Conservation (phyloP, 2,329 filamentous ascomycete genomes). For the Pseudofabraea citricarpa region DNA sequence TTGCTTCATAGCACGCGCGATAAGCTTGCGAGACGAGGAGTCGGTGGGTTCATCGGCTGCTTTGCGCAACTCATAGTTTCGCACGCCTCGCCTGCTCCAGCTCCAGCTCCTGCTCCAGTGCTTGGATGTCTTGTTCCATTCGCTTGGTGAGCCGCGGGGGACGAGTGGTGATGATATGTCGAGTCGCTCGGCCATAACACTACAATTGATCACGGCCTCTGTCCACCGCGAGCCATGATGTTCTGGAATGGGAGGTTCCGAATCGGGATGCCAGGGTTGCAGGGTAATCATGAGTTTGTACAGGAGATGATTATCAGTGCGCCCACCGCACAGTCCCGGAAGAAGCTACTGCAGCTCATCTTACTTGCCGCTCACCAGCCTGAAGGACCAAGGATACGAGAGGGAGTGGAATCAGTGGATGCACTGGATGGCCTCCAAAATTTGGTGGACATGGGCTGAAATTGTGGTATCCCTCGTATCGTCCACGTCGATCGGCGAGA, state of each 20-base stretch:
- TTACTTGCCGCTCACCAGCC: conserved; percentile 24
- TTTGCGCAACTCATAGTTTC: too few species aligned
- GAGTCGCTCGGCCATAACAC: not conserved
- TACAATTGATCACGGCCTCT: not conserved
- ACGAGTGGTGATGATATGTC: conserved; percentile 6
- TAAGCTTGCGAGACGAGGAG: too few species aligned
- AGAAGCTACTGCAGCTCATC: conserved; percentile 27
- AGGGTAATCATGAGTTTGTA: too few species aligned
- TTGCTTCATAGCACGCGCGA: too few species aligned
- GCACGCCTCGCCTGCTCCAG: too few species aligned
- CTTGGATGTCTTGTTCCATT: too few species aligned
- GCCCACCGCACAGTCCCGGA: too few species aligned
- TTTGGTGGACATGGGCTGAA: not conserved
- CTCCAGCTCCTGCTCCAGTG: too few species aligned
- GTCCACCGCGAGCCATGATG: conserved; percentile 6
- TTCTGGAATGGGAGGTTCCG: conserved; percentile 19
- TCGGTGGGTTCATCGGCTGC: too few species aligned
- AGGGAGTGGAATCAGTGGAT: too few species aligned
- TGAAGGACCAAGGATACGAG: conserved; percentile 13
- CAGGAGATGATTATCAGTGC: too few species aligned
- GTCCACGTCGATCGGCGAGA: not conserved
- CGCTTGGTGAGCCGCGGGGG: conserved; percentile 14
- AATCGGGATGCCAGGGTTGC: conserved; percentile 10
- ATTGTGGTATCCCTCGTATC: conserved; percentile 3
- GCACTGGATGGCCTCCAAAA: too few species aligned